Evolutionary conservation across 768 basidiomycete genomes (phyloP), one percentile per base, ranked within the genome.

Genomic region (Pisolithus orientalis): DNA sequence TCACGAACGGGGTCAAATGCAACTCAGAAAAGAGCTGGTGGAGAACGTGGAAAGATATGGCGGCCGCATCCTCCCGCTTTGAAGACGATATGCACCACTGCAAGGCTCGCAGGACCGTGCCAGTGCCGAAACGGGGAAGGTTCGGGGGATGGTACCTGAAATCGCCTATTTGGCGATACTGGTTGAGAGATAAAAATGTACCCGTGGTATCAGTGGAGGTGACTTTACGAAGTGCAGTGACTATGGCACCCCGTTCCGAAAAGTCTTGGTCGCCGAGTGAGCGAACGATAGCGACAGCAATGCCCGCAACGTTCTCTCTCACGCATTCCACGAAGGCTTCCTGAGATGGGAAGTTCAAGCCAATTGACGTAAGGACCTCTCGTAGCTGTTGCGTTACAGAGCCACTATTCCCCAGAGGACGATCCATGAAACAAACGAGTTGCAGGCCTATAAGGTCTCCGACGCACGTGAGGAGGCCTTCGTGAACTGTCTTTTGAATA

Each of bases 1-100:
- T 89, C 55, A 95, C 78, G 38, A 96, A 75, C 17, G 84, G 84
- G 0, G 82, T 80, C 9, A 69, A 65, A 53, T 88, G 79, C 8
- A 92, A 70, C 39, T 77, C 75, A 5, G 83, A 75, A 56, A 94
- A 82, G 13, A 95, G 74, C 47, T 80, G 78, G 53, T 87, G 85
- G 27, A 91, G 65, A 50, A 90, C 78, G 54, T 94, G 90, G 64
- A 90, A 94, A 5, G 83, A 81, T 46, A 81, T 81, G 10, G 85
- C 79, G n/a, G 71, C 69, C 25, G 67, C 69, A 39, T 79, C 70
- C 17, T 75, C 73, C 13, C 70, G 65, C 4, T 73, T 65, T 6
- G 75, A 65, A 17, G 70, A 68, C 9, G 61, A 61, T 21, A 66
- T 69, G 51, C 91, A 74, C 85, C 88, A 91, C 5, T 69, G 58